Evolutionary conservation across 352 stramenopile genomes (phyloP).

Genomic region (Pythium volutum): DNA sequence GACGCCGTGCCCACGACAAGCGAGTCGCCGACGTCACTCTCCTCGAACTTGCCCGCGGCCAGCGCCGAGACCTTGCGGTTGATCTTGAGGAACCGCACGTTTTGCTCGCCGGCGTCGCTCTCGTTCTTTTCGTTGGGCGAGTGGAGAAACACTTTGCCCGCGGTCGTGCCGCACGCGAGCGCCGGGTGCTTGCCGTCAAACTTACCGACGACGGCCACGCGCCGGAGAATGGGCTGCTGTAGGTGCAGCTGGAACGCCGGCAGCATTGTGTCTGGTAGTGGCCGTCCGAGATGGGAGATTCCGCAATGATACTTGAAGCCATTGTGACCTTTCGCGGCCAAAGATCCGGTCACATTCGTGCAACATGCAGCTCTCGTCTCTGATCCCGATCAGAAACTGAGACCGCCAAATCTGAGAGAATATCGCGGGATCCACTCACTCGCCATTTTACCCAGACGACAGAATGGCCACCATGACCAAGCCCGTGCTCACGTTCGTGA

Average conservation of each 20-base stretch:
- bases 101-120: constrained; percentile 40
- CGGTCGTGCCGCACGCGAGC: constrained; percentile 81
- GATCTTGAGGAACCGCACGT: constrained; percentile 90
- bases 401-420: neutral
- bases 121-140: constrained; percentile 77
- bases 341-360: neutral
- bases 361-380: neutral
- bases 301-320: too few relatives aligned
- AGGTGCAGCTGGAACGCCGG: constrained; percentile 81
- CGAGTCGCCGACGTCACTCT: constrained; percentile 58
- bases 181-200: constrained; percentile 80
- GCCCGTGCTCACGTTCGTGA: constrained; percentile 74
- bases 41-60: constrained; percentile 63
- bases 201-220: constrained; percentile 68
- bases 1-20: constrained; percentile 88
- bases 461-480: constrained; percentile 25
- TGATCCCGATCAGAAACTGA: neutral
- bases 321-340: neutral
- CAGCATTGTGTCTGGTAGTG: constrained; percentile 41
- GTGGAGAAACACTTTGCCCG: constrained; percentile 91
- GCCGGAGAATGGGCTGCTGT: constrained; percentile 74
- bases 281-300: neutral
- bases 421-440: neutral
- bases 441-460: too few relatives aligned
- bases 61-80: constrained; percentile 88